Conservation (phyloP, 352 stramenopile species). For the Globisporangium nunn region DNA sequence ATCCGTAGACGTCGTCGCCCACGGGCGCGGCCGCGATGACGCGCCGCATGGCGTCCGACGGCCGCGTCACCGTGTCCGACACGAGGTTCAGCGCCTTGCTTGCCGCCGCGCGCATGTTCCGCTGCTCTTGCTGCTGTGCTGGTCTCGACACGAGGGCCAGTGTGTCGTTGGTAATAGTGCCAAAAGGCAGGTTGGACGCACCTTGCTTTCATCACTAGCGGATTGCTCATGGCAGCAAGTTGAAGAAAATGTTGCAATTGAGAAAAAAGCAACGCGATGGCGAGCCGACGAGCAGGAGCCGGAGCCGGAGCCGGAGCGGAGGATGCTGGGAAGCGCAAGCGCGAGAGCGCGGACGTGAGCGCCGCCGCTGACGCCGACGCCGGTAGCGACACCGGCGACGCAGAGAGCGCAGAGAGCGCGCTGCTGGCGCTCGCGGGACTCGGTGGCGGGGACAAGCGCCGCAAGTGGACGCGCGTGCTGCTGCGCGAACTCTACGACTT, state of each 20-base stretch:
- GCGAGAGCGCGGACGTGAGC: neutral
- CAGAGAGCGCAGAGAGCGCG: neutral
- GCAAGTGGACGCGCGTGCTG: slow-evolving; percentile 64
- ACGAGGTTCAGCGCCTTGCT: slow-evolving; percentile 85
- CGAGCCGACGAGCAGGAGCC: neutral
- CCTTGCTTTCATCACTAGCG: neutral
- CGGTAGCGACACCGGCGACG: neutral
- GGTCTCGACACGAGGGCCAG: no score
- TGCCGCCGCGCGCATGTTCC: slow-evolving; percentile 5
- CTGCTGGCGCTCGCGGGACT: slow-evolving; percentile 1
- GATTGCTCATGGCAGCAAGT: neutral
- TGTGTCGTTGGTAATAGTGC: neutral
- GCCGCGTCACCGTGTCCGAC: slow-evolving; percentile 96
- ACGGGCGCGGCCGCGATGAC: slow-evolving; percentile 75
- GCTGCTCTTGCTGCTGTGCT: no score
- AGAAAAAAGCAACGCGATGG: neutral
- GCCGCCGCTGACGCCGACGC: neutral
- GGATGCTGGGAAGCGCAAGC: slow-evolving; percentile 28
- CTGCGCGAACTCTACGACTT: slow-evolving; percentile 76
- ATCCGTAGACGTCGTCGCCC: slow-evolving; percentile 68
- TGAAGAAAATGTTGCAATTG: neutral
- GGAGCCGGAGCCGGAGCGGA: neutral
- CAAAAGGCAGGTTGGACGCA: neutral
- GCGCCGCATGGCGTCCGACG: slow-evolving; percentile 89
- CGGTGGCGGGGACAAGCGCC: slow-evolving; percentile 12